Evolutionary conservation across 2,329 filamentous ascomycete species (phyloP), one percentile per base, ranked within the genome.

Genomic region (Diaporthe sp.): DNA sequence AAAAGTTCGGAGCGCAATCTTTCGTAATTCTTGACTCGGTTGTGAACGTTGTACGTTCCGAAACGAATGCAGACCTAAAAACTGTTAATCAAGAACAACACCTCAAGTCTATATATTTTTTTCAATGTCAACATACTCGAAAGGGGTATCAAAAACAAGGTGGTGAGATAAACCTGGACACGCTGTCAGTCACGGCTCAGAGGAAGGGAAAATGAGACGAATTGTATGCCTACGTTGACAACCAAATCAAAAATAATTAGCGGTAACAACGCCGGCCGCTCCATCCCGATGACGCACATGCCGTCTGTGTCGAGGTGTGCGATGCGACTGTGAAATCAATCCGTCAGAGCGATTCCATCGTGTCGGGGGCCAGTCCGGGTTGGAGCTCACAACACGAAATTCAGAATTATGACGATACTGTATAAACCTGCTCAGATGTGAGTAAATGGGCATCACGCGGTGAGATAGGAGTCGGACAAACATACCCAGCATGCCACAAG

Each of bases 251-350:
- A 91, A 0, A 84, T 83, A 58, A 93, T 90, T 15, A 93, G 84
- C 0, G 91, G 90, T 37, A 92, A 86, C 85, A 92, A 89, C 6
- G 89, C 88, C 6, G 86, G 81, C 68, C 84, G 87, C 77, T 88
- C 82, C 87, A 92, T 90, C 25, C 91, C 91, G 71, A 93, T 92
- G 72, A 90, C 86, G 77, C 91, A 93, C 56, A 87, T 81, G 2
- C 88, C 88, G 15, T 89, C 79, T 3, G 89, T 83, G 22, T 66
- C 22, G 70, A 92, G 87, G 72, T 86, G 86, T 3, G 88, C 86
- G 58, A 92, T 89, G 6, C 91, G 90, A 78, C 88, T 90, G 73
- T 30, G 27, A 47, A 63, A 12, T 9, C 12, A 4, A 8, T 6
- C n/a, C 1, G 25, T 71, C 19, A 66, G 47, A 25, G 50, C 25